Conservation (phyloP, 257 asterid species). For the Verbascum thapsus region DNA sequence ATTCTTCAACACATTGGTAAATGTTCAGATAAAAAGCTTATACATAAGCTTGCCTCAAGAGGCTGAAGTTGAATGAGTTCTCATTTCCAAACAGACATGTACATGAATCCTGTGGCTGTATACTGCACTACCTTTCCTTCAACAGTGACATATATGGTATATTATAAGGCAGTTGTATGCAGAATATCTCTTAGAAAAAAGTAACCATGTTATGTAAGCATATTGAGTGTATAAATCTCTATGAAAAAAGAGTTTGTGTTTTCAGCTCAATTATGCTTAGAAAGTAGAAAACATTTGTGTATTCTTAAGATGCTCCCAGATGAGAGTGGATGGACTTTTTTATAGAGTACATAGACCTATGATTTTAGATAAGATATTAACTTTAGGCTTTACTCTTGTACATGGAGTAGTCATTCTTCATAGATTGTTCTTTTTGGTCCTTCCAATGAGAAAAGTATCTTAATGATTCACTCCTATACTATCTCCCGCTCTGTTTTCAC, state of each 20-base stretch:
- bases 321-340: slow-evolving; percentile 16
- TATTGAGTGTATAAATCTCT: slow-evolving; percentile 13
- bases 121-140: too few species aligned
- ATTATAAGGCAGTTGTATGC: slow-evolving; percentile 9
- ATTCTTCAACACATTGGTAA: slow-evolving; percentile 20
- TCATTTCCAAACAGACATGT: slow-evolving; percentile 15
- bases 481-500: slow-evolving; percentile 14
- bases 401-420: slow-evolving; percentile 15
- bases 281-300: slow-evolving; percentile 1
- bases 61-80: slow-evolving; percentile 12
- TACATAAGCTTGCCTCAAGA: slow-evolving; percentile 17
- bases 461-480: slow-evolving; percentile 13
- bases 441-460: slow-evolving; percentile 14
- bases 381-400: slow-evolving; percentile 22
- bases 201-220: too few species aligned
- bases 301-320: slow-evolving; percentile 24
- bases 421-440: slow-evolving; percentile 20
- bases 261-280: slow-evolving; percentile 8
- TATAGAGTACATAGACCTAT: slow-evolving; percentile 16
- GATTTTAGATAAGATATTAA: slow-evolving; percentile 21
- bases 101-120: slow-evolving; percentile 14
- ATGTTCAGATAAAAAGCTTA: slow-evolving; percentile 10
- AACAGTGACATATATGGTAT: background rate
- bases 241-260: slow-evolving; percentile 1
- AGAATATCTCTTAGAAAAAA: slow-evolving; percentile 8